Conservation (phyloP, 495 filamentous ascomycete species). For the Apodospora peruviana region DNA sequence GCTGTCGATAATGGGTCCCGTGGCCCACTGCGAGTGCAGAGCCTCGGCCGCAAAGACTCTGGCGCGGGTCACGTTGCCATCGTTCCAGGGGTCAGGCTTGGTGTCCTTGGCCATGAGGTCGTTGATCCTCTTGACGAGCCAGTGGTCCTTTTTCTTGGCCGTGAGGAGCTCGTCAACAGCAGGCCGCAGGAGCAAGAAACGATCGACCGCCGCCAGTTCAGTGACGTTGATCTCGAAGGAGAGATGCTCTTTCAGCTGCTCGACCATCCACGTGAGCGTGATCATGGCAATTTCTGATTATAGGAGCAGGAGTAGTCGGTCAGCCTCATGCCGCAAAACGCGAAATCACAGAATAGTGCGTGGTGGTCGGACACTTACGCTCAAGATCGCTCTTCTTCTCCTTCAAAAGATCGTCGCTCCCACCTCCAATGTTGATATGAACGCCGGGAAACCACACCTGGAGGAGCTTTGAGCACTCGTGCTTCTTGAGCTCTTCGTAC, state of each 20-base stretch:
- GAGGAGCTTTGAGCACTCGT: constrained; percentile 39
- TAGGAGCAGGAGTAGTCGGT: too few species aligned
- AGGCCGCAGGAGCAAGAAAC: constrained; percentile 53
- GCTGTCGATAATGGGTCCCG: constrained; percentile 9
- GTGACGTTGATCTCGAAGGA: constrained; percentile 6
- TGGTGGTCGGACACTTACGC: too few species aligned
- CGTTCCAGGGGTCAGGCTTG: constrained; percentile 1
- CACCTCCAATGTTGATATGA: constrained; percentile 62
- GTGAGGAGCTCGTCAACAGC: constrained; percentile 42
- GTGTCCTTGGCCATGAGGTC: constrained; percentile 5
- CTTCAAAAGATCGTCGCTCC: constrained; percentile 26
- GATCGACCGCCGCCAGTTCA: constrained; percentile 49
- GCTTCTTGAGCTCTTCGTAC: constrained; percentile 7
- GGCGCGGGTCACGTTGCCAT: constrained; percentile 1
- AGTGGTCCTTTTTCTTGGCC: constrained; percentile 43
- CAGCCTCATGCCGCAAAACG: too few species aligned
- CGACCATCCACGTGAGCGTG: constrained; percentile 49
- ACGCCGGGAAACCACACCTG: constrained; percentile 69
- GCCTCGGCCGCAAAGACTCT: constrained; percentile 2
- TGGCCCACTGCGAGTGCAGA: constrained; percentile 7
- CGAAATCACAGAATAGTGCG: too few species aligned
- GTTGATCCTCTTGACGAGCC: constrained; percentile 23
- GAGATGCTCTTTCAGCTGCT: constrained; percentile 1
- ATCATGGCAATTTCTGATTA: constrained; percentile 38
- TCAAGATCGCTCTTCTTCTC: constrained; percentile 3